Evolutionary conservation across 106 monocot species (phyloP).

Genomic region (Alisma plantagoaquatica): DNA sequence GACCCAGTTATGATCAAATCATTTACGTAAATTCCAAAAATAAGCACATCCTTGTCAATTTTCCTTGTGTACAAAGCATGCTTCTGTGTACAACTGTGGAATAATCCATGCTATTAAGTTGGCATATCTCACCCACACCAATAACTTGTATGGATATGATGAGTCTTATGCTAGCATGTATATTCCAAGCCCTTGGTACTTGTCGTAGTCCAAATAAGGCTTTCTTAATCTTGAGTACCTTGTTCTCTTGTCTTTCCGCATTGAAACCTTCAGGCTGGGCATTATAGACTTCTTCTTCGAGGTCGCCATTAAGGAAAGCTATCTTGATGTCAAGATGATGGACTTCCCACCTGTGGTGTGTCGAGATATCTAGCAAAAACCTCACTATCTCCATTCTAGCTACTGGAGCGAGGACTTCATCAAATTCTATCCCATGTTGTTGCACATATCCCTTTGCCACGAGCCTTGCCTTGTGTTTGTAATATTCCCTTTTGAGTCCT

Average conservation of each 20-base stretch:
- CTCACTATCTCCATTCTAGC: constrained; percentile 1
- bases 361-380: constrained; percentile 1
- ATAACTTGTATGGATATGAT: too few species aligned
- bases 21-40: constrained; percentile 1
- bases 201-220: constrained; percentile 7
- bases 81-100: neutral
- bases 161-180: too few species aligned
- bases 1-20: neutral
- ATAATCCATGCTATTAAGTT: neutral
- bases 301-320: constrained; percentile 3
- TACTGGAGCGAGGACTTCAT: constrained; percentile 1
- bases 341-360: too few species aligned
- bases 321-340: constrained; percentile 6
- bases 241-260: neutral
- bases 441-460: neutral
- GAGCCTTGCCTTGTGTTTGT: constrained; percentile 2
- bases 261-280: constrained; percentile 1
- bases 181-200: constrained; percentile 14
- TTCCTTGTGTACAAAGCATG: neutral
- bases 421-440: constrained; percentile 3
- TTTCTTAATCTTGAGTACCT: constrained; percentile 5
- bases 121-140: too few species aligned
- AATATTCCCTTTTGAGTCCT: neutral
- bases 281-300: constrained; percentile 8
- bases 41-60: neutral